phyloP scores from a whole-genome alignment of 2,329 filamentous ascomycete species.

The Metarhizium brunneum region DNA sequence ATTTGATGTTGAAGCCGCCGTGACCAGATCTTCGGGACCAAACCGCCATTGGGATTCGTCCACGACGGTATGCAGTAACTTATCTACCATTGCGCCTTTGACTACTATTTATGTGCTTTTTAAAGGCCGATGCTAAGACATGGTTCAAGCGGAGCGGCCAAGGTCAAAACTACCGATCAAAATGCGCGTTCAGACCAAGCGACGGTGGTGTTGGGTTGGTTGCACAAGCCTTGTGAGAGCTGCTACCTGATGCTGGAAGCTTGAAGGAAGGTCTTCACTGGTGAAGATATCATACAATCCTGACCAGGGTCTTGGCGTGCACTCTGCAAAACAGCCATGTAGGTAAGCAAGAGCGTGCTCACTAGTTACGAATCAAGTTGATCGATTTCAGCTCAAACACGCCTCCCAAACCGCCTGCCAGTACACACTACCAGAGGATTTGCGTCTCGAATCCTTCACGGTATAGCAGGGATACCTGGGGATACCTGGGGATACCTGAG shows the following conservation, averaged over 20 bases:
- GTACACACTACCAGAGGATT: not conserved
- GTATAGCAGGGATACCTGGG: not conserved
- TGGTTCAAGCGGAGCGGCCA: too few species aligned
- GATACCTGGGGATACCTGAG: not conserved
- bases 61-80: not conserved
- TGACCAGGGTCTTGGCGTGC: not conserved
- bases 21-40: conserved; percentile 24
- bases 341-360: not conserved
- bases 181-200: too few species aligned
- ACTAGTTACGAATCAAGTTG: too few species aligned
- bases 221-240: too few species aligned
- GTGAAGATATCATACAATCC: too few species aligned
- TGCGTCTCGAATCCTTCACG: not conserved
- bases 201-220: too few species aligned
- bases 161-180: too few species aligned
- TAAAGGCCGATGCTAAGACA: too few species aligned
- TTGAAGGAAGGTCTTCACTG: too few species aligned
- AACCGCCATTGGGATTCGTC: conserved; percentile 8
- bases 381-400: not conserved
- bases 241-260: too few species aligned
- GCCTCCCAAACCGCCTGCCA: not conserved
- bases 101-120: not conserved
- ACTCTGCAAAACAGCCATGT: not conserved
- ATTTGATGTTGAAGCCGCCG: conserved; percentile 23
- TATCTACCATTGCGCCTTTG: not conserved